Evolutionary conservation across 768 basidiomycete genomes (phyloP), one percentile per base, ranked within the genome.

Genomic region (Dendrothele bispora): DNA sequence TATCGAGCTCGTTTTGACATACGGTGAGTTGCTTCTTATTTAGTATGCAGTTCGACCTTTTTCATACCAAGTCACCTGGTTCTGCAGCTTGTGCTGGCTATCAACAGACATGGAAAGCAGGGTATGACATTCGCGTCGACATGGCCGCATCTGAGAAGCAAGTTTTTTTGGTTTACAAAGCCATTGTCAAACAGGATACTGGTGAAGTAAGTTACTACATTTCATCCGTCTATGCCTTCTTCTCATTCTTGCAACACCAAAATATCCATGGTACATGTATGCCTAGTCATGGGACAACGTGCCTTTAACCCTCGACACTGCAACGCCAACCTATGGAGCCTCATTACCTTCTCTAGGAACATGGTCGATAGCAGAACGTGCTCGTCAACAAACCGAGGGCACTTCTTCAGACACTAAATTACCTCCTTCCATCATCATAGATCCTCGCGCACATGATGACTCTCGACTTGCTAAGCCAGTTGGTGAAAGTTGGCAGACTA

Each of bases 281-380:
- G n/a, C n/a, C 30, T 8, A 71, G 71, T 52, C 62, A 7, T 75
- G 74, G 73, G 56, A 57, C 4, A 63, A 73, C 34, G 65, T 71
- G 17, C 63, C 70, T 2, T 49, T 74, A 3, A 66, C 60, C 1
- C 60, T 75, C 3, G 70, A 74, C 44, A 74, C 74, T 0, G 65
- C 64, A 6, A 57, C 62, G 1, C 73, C 72, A 0, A 68, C 70
- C 5, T 73, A 66, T 43, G 66, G 66, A 8, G 43, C 70, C 6
- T 53, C 43, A 7, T 24, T 74, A 1, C 73, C 74, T 0, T 50
- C 47, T 4, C 61, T 74, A 4, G 26, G n/a, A n/a, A n/a, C n/a
- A n/a, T n/a, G n/a, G n/a, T n/a, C n/a, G n/a, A n/a, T n/a, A n/a
- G n/a, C n/a, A n/a, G n/a, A n/a, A n/a, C n/a, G n/a, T n/a, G n/a